Evolutionary conservation across 192 early-diverging fungal genomes (phyloP), one percentile per base, ranked within the genome.

Genomic region (Coemansia asiatica): DNA sequence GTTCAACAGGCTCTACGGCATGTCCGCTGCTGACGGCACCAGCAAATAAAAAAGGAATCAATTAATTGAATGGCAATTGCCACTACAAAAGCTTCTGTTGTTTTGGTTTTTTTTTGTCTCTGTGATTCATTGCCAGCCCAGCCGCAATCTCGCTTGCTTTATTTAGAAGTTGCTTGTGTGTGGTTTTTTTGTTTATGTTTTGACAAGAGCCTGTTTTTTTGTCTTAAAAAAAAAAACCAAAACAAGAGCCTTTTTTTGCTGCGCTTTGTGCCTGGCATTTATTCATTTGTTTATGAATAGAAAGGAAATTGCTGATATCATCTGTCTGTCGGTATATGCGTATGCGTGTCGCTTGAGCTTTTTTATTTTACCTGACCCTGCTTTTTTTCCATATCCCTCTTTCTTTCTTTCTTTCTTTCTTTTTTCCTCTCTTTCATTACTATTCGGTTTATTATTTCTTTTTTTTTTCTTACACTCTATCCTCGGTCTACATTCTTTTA

Each of bases 1-100:
- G 50, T 96, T 92, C 78, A 92, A 95, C 69, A 60, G 62, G 26
- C 84, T 89, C 53, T 94, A 87, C 81, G 92, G 92, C 27, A 78
- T 80, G 77, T 73, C 77, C 0, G 63, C 65, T 12, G 55, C 67
- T 25, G 66, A 46, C 51, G 19, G 38, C 8, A 19, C 26, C 22
- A 1, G 3, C 1, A 50, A 56, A 7, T 27, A 48, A 26, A 22
- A 51, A 50, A n/a, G n/a, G n/a, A n/a, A n/a, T n/a, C 31, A 33
- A 33, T 8, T 15, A 49, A 12, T 49, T 2, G 47, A 49, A 15
- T 4, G 4, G 47, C 47, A 2, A 4, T 8, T 33, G 31, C 31
- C 31, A 33, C 31, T 10, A 16, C 16, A 10, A 16, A 16, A 16
- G 40, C 40, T 44, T 44, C 40, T 16, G 8, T 44, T 44, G 40